These are phyloP conservation scores for Mycena leptocephala DNA, from an alignment of 768 basidiomycete genomes.

Conservation along the genomic window DNA sequence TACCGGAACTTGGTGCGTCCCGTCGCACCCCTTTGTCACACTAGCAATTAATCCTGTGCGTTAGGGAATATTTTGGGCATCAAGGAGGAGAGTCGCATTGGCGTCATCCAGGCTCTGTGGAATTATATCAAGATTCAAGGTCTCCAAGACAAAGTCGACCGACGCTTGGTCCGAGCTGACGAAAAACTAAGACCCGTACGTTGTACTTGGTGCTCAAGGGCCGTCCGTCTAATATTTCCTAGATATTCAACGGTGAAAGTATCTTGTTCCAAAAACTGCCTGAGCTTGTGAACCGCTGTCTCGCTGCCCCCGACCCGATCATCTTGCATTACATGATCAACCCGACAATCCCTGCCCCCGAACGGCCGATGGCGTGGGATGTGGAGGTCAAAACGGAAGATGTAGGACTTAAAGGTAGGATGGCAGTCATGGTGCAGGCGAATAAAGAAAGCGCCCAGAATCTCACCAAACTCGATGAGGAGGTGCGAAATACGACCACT, in stretches of 20 bases:
- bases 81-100: conserved; percentile 88
- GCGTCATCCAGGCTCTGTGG: conserved; percentile 90
- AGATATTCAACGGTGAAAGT: conserved; percentile 83
- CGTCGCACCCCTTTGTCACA: background rate
- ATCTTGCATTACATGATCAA: conserved; percentile 85
- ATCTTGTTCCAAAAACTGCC: conserved; percentile 87
- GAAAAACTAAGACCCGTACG: conserved; percentile 76
- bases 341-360: conserved; percentile 74
- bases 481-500: conserved; percentile 65
- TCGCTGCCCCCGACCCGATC: conserved; percentile 85
- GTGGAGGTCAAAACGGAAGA: conserved; percentile 94
- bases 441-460: conserved; percentile 81
- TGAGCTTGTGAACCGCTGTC: conserved; percentile 87
- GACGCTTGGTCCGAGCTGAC: conserved; percentile 79
- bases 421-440: conserved; percentile 79
- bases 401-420: conserved; percentile 77
- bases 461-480: conserved; percentile 87
- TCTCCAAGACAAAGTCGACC: conserved; percentile 87
- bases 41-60: conserved; percentile 4
- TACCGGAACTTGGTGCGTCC: conserved; percentile 78
- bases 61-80: conserved; percentile 79
- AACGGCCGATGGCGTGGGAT: conserved; percentile 86
- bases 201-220: conserved; percentile 7
- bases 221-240: background rate
- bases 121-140: conserved; percentile 91